Conservation (phyloP, 1,139 yeast genomes). For the Zygoascus meyerae region DNA sequence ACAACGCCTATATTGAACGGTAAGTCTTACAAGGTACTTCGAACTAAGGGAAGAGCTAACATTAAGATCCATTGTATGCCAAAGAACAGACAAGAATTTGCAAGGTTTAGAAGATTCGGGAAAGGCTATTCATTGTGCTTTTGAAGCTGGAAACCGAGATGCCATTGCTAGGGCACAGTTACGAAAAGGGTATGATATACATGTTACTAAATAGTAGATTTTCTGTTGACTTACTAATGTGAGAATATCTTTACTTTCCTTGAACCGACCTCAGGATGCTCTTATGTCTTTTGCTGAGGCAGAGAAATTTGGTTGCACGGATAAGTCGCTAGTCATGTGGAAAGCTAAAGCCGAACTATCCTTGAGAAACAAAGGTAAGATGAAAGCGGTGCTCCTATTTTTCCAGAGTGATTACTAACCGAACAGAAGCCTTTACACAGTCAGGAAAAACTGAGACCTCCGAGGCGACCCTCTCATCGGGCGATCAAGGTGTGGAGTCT, state of each 20-base stretch:
- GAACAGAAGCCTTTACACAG: too few species aligned
- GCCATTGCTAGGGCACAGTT: constrained; percentile 57
- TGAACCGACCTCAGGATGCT: constrained; percentile 47
- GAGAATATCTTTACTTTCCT: constrained; percentile 28
- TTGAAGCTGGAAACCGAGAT: constrained; percentile 44
- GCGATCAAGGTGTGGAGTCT: too few species aligned
- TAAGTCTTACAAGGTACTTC: constrained; percentile 10
- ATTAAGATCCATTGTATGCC: constrained; percentile 48
- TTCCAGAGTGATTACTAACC: too few species aligned
- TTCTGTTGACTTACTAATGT: background rate
- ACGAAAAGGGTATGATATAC: constrained; percentile 41
- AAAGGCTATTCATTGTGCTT: constrained; percentile 52
- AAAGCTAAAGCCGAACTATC: constrained; percentile 16
- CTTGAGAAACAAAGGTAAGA: background rate
- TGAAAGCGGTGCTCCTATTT: too few species aligned
- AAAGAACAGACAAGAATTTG: constrained; percentile 46
- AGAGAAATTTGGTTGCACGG: constrained; percentile 42
- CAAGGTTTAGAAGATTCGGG: constrained; percentile 50
- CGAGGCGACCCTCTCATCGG: too few species aligned
- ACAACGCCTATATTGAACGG: constrained; percentile 28
- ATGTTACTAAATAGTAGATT: background rate
- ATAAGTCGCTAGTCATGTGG: constrained; percentile 33
- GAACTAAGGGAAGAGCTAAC: constrained; percentile 3
- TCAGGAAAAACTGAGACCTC: too few species aligned
- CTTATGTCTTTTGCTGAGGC: constrained; percentile 47